phyloP scores from a whole-genome alignment of 441 rosid genomes.

The Syzygium malaccense region DNA sequence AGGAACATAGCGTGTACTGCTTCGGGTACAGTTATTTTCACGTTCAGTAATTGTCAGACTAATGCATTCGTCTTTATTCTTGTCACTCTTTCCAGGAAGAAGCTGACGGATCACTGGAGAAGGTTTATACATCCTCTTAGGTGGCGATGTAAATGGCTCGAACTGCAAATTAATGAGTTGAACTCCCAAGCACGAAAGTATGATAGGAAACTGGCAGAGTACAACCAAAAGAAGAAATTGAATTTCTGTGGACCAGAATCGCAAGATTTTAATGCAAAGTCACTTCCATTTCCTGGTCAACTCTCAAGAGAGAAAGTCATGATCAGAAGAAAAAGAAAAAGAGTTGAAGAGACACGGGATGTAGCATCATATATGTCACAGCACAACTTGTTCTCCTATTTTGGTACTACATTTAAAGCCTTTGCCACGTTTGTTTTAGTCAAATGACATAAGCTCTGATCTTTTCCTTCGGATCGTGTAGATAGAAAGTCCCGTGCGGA shows the following conservation, averaged over 20 bases:
- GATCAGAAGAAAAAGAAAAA: slow-evolving; percentile 67
- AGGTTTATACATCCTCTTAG: slow-evolving; percentile 58
- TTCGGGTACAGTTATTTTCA: neutral
- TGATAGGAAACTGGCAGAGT: slow-evolving; percentile 47
- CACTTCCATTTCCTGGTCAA: slow-evolving; percentile 31
- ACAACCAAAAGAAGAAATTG: slow-evolving; percentile 33
- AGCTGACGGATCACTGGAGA: slow-evolving; percentile 81
- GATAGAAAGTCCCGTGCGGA: slow-evolving; percentile 36
- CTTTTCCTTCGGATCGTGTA: slow-evolving; percentile 13
- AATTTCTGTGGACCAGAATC: slow-evolving; percentile 26
- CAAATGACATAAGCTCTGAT: neutral
- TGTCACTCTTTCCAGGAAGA: slow-evolving; percentile 44
- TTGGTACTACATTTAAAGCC: slow-evolving; percentile 30
- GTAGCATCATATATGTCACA: slow-evolving; percentile 32
- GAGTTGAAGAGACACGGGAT: slow-evolving; percentile 60
- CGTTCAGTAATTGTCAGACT: neutral
- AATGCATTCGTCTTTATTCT: neutral
- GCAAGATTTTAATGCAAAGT: slow-evolving; percentile 35
- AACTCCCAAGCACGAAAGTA: slow-evolving; percentile 51
- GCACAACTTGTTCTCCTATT: slow-evolving; percentile 69
- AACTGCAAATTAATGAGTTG: slow-evolving; percentile 51
- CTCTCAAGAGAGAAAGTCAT: slow-evolving; percentile 27
- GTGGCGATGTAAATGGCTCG: slow-evolving; percentile 92
- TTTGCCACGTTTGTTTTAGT: neutral
- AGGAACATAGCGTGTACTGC: neutral